Base-by-base conservation (phyloP, 2,329 filamentous ascomycete species). In the Sclerotinia glacialis region DNA sequence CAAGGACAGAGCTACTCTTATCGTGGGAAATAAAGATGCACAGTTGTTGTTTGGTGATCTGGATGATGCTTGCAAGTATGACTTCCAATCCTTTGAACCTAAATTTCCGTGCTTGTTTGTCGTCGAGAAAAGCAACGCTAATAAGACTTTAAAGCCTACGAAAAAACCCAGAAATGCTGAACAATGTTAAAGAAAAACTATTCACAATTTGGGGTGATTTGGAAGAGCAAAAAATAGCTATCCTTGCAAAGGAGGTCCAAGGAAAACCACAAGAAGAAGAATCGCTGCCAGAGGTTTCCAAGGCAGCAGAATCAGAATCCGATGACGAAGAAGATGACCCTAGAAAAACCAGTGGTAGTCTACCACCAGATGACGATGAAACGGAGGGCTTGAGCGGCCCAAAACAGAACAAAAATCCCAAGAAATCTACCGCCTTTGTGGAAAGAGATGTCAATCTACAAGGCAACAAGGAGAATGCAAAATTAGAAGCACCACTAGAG, bases 201-300 rank as follows among this genome's bases (percentile, higher is more conserved):
- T 94, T 89, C 75, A 79, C 86, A 46, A 81, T 97, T 1, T 98
- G 94, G 93, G 94, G 94, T 1, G 86, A 97, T 68, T 80, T 97
- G 1, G 88, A 93, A 74, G 92, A 96, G 75, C 77, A 80, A 58
- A 92, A 90, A 74, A 72, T 73, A 2, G 75, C 72, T n/a, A 72
- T 76, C 2, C 71, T 77, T 60, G 26, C 16, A 26, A n/a, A 60
- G 14, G 49, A 49, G 31, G 28, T 4, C 12, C n/a, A 23, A 26
- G 68, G 21, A 26, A 63, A 54, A n/a, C n/a, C 46, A 21, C 60
- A 67, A 47, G 5, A 50, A 34, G 34, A 47, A 75, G 70, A 75
- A 68, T 62, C 74, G 31, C 46, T 5, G 8, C 66, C 56, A 23
- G 28, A 50, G 16, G 7, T 23, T 44, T 31, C 64, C 40, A 37